Evolutionary conservation across 441 rosid species (phyloP).

Genomic region (Omphalea diandra): DNA sequence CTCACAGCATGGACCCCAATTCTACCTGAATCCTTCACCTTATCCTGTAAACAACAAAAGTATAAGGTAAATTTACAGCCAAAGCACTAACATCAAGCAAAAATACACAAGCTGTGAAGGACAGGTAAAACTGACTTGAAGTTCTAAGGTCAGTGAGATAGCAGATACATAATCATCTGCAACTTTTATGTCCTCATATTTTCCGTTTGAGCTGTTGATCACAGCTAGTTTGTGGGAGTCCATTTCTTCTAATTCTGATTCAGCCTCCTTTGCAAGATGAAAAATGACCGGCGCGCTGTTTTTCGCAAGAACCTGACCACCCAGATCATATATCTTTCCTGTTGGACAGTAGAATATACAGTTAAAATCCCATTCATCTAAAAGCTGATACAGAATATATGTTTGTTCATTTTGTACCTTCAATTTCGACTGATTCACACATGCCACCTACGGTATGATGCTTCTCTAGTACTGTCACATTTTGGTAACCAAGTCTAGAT

Average conservation of each 20-base stretch:
- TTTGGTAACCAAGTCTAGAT: conserved; percentile 50
- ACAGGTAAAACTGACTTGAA: conserved; percentile 40
- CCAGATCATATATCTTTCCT: conserved; percentile 67
- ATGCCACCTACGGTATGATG: conserved; percentile 62
- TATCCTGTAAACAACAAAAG: conserved; percentile 40
- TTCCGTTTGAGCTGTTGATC: conserved; percentile 51
- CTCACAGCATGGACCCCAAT: conserved; percentile 68
- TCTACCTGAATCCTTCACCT: conserved; percentile 48
- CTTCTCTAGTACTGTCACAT: conserved; percentile 62
- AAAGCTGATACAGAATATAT: neutral
- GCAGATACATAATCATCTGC: conserved; percentile 68
- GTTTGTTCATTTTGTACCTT: conserved; percentile 39
- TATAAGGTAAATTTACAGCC: neutral
- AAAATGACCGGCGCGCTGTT: conserved; percentile 65
- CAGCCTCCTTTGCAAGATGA: conserved; percentile 60
- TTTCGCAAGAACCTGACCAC: conserved; percentile 78
- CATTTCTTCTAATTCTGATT: conserved; percentile 58
- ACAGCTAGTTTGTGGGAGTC: conserved; percentile 68
- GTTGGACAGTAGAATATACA: conserved; percentile 13
- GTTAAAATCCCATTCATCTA: neutral
- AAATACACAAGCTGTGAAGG: neutral
- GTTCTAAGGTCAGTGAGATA: conserved; percentile 55
- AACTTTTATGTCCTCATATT: conserved; percentile 50
- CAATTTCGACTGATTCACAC: conserved; percentile 73
- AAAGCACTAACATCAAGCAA: neutral